Percentiles rank a stretch among this genome's conserved stretches.
These are phyloP conservation scores for Alternaria hordeiaustralica DNA, from an alignment of 2,329 filamentous ascomycete genomes.

Conservation along the genomic window DNA sequence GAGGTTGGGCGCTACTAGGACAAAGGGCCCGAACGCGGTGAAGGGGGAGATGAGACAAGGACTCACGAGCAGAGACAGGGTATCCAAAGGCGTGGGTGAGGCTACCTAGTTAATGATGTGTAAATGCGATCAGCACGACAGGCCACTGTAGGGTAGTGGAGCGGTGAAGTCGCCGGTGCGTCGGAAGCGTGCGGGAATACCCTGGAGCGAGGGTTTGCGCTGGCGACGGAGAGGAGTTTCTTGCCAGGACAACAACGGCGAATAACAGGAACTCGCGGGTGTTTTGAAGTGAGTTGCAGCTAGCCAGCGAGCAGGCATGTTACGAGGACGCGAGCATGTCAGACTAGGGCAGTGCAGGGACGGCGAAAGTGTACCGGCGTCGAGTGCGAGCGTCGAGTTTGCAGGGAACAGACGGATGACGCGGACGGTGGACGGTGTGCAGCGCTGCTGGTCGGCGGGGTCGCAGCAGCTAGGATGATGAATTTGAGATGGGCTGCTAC, in stretches of 20 bases:
- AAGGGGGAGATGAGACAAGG: conserved; percentile 45
- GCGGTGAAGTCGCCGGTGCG: conserved; percentile 35
- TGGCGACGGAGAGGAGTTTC: conserved; percentile 30
- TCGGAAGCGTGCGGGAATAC: conserved; percentile 43
- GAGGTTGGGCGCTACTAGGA: conserved; percentile 33
- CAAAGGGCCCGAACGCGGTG: conserved; percentile 36
- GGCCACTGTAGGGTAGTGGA: conserved; percentile 31
- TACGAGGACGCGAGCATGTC: conserved; percentile 14
- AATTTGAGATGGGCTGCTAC: neutral
- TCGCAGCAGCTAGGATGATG: conserved; percentile 13
- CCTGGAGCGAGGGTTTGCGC: conserved; percentile 38
- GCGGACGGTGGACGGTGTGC: conserved; percentile 20
- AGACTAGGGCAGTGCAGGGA: conserved; percentile 26
- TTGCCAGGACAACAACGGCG: conserved; percentile 29
- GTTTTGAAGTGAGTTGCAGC: conserved; percentile 32
- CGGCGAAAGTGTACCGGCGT: conserved; percentile 20
- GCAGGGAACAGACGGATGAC: conserved; percentile 40
- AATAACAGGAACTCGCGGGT: conserved; percentile 36
- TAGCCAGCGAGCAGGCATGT: conserved; percentile 26
- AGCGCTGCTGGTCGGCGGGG: conserved; percentile 23
- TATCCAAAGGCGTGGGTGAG: conserved; percentile 27
- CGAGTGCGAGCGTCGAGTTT: conserved; percentile 4
- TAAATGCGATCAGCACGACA: conserved; percentile 34
- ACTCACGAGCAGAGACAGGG: conserved; percentile 36
- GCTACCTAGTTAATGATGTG: conserved; percentile 26